Base-by-base conservation (phyloP, 257 asterid species). In the Nicotiana attenuata region DNA sequence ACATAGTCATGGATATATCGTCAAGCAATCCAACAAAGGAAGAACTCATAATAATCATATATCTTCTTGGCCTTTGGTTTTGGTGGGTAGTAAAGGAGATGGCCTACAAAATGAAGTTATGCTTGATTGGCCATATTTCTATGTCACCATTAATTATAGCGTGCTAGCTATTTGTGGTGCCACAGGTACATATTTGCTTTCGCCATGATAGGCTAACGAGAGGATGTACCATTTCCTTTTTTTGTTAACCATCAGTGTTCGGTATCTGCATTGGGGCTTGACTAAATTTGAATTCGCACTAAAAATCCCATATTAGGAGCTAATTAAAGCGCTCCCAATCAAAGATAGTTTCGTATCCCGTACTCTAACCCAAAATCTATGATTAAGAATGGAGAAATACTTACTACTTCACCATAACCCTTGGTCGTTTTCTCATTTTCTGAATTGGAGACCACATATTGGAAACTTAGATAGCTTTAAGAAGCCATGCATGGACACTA, bases 221-320 rank as follows among this genome's bases (percentile, higher is more conserved):
- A 26, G 22, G 45, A 75, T 35, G 63, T 45, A 47, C 63, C 80
- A 68, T 71, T 47, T 47, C 16, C 2, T 15, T 66, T 7, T 52
- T 3, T 52, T 2, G 0, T 41, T 41, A 7, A 41, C 10, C 3
- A 0, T 9, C 2, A 1, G 2, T 9, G 13, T 41, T 8, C 3
- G 3, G 0, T 41, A 41, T 41, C 0, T 2, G 13, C 1, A 9
- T 2, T 41, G 0, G 0, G 1, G 0, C 3, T 9, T 0, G 13
- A 41, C 3, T 41, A 41, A 8, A 41, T 41, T 9, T 9, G 3
- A 41, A 41, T 41, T 41, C 1, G 13, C 3, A 0, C 0, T 41
- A 3, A 0, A 41, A 41, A 41, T 41, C 1, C 0, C 3, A 9
- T 41, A 41, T 2, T 9, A 41, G 3, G 3, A 41, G 13, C 50